These are phyloP conservation scores for Abrus precatorius DNA, from an alignment of 306 rosid species.

Conservation along the genomic window DNA sequence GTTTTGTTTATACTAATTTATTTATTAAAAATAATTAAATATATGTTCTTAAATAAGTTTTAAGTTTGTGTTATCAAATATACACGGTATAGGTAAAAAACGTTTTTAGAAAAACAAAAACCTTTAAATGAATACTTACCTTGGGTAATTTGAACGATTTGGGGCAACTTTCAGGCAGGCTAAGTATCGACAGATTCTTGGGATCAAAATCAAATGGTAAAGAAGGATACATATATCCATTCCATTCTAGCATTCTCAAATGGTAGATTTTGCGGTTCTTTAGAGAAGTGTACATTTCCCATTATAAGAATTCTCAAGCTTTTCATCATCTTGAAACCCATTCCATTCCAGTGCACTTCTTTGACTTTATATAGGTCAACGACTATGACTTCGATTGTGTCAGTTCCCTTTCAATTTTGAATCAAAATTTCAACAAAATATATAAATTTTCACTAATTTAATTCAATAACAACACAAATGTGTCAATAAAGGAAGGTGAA, in stretches of 20 bases:
- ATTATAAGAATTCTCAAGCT: not conserved
- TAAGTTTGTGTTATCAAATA: too few species aligned
- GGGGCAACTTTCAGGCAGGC: not conserved
- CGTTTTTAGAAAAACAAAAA: not conserved
- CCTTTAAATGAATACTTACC: not conserved
- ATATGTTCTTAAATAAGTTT: too few species aligned
- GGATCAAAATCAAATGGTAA: conserved; percentile 10
- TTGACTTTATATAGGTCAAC: not conserved
- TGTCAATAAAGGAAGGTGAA: not conserved
- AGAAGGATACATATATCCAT: not conserved
- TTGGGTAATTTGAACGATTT: not conserved
- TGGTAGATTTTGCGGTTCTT: not conserved
- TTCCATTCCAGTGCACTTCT: conserved; percentile 12
- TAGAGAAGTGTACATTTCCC: not conserved
- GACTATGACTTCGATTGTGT: not conserved
- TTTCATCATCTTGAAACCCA: not conserved
- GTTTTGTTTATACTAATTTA: too few species aligned
- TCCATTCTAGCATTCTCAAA: conserved; percentile 10
- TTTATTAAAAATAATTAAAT: too few species aligned
- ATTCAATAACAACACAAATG: not conserved
- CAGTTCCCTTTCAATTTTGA: not conserved
- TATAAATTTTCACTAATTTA: not conserved
- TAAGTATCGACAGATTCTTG: not conserved
- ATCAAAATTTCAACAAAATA: not conserved
- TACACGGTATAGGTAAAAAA: not conserved